Base-by-base conservation (phyloP, 1,284 basidiomycete species). In the Papiliotrema laurentii region DNA sequence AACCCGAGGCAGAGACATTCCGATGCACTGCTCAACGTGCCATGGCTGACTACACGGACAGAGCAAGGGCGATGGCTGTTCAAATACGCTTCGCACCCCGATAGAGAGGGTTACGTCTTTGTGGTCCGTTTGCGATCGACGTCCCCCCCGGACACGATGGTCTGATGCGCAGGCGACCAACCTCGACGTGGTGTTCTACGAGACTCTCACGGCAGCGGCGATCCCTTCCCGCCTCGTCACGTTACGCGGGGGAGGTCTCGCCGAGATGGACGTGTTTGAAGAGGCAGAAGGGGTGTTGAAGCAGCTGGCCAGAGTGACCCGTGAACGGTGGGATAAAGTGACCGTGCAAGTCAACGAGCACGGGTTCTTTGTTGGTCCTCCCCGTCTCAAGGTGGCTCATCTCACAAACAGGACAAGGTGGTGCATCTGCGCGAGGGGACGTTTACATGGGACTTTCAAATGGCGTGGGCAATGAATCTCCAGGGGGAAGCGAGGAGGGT, bases 51-150 rank as follows among this genome's bases (percentile, higher is more conserved):
- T 13, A 65, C 61, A 43, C 35, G 52, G 24, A 35, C 43, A 18
- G 37, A 45, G 30, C 48, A 47, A 4, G 47, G 51, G 4, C 45
- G 55, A 1, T 59, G 53, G 43, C 51, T 66, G 21, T 53, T 66
- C 35, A 70, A 70, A 58, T 64, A 64, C 44, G 55, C 63, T 9
- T 48, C 53, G 0, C 61, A 62, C 27, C 61, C 64, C 0, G 55
- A 61, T 16, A 39, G 61, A 26, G 50, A 57, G 21, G 62, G 66
- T 5, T 70, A 67, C 37, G 43, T 68, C 5, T 51, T 68, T 19
- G 43, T 64, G 16, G 64, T 60, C 25, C n/a, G 53, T 45, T 4
- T 24, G 25, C 19, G 4, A n/a, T n/a, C n/a, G n/a, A n/a, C 28
- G 40, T 24, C 18, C 14, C 35, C n/a, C n/a, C n/a, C n/a, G n/a